phyloP scores from a whole-genome alignment of 2,329 filamentous ascomycete genomes.

The Capronia epimyces region DNA sequence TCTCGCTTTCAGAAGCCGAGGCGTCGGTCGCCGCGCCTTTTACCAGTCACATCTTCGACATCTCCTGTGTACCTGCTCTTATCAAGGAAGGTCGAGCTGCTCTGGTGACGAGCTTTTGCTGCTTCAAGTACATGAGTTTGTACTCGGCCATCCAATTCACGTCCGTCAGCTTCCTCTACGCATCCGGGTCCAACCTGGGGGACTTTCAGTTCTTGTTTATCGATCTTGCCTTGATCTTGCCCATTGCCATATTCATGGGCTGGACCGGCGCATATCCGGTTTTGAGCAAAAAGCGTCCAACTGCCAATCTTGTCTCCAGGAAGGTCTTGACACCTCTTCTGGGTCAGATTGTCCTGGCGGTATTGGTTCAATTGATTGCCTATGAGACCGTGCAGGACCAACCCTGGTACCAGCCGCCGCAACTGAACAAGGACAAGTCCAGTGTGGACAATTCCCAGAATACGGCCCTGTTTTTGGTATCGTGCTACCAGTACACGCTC shows the following conservation, averaged over 20 bases:
- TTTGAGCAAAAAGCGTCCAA: conserved; percentile 79
- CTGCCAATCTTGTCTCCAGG: conserved; percentile 81
- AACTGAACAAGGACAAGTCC: conserved; percentile 68
- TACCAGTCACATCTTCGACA: conserved; percentile 91
- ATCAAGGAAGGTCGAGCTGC: conserved; percentile 92
- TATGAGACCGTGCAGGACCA: conserved; percentile 72
- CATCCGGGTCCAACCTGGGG: conserved; percentile 85
- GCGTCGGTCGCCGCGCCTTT: conserved; percentile 98
- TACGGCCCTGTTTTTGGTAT: conserved; percentile 80
- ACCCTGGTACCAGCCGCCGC: conserved; percentile 79
- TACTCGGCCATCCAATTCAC: conserved; percentile 99
- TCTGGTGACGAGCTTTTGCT: conserved; percentile 96
- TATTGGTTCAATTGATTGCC: conserved; percentile 67
- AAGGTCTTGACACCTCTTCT: conserved; percentile 87
- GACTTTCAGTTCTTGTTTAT: conserved; percentile 99
- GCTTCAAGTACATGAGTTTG: conserved; percentile 99
- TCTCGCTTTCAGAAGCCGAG: conserved; percentile 93
- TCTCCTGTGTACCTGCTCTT: conserved; percentile 87
- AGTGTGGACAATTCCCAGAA: conserved; percentile 92
- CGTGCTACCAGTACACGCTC: conserved; percentile 91
- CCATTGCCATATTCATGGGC: conserved; percentile 97
- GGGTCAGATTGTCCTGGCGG: conserved; percentile 78
- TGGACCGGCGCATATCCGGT: conserved; percentile 81
- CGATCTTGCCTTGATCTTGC: conserved; percentile 83
- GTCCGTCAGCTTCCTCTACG: conserved; percentile 92